These are phyloP conservation scores for Aquilaria agallochum DNA, from an alignment of 441 rosid species.

Conservation along the genomic window DNA sequence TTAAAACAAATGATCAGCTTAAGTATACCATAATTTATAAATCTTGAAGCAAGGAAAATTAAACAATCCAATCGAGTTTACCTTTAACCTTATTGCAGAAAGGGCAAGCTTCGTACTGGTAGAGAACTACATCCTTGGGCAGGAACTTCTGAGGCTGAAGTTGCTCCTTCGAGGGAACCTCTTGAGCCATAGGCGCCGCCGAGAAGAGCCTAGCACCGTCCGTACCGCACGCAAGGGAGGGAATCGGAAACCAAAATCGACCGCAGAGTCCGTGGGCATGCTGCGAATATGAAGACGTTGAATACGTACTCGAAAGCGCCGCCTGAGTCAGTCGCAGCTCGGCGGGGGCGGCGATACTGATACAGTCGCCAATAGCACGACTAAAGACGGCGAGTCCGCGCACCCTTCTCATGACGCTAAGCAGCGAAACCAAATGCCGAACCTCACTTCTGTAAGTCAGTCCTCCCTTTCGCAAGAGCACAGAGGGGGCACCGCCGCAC, in stretches of 20 bases:
- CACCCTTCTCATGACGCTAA: slow-evolving; percentile 45
- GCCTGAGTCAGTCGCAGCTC: slow-evolving; percentile 34
- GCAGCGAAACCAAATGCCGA: slow-evolving; percentile 2
- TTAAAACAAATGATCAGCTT: too few relatives aligned
- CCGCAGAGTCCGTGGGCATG: slow-evolving; percentile 28
- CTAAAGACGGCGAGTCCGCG: slow-evolving; percentile 35
- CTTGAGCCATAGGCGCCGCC: slow-evolving; percentile 44
- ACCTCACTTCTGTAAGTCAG: not conserved
- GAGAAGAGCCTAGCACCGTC: slow-evolving; percentile 47
- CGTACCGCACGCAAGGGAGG: slow-evolving; percentile 33
- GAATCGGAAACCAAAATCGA: slow-evolving; percentile 24
- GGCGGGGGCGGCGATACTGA: slow-evolving; percentile 18
- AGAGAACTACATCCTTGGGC: slow-evolving; percentile 69
- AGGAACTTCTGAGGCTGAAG: slow-evolving; percentile 30
- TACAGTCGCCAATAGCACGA: slow-evolving; percentile 21
- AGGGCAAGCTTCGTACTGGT: slow-evolving; percentile 97
- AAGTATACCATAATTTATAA: too few relatives aligned
- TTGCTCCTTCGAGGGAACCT: slow-evolving; percentile 51
- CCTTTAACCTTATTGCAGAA: slow-evolving; percentile 97
- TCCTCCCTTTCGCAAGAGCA: too few relatives aligned
- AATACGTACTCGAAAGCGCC: slow-evolving; percentile 25
- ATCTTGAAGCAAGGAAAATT: not conserved
- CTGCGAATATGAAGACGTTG: slow-evolving; percentile 17
- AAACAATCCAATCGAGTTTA: slow-evolving; percentile 6
- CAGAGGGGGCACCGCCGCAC: too few relatives aligned